phyloP scores from a whole-genome alignment of 768 basidiomycete species.

The Suillus subluteus region DNA sequence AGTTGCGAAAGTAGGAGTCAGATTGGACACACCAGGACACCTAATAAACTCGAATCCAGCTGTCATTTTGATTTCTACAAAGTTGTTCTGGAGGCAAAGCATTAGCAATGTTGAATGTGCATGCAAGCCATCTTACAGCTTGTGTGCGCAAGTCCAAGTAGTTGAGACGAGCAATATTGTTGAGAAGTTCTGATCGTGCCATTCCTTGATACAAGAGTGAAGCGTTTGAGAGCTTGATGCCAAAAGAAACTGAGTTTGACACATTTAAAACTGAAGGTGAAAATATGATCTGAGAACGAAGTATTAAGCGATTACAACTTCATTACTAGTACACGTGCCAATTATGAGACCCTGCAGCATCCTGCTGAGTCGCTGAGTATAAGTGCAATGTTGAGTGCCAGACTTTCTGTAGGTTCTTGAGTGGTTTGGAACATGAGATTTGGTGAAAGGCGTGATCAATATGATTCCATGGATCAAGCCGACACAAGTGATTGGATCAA shows the following conservation, averaged over 20 bases:
- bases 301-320: background rate
- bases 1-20: background rate
- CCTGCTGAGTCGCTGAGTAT: background rate
- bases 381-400: background rate
- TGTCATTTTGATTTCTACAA: background rate
- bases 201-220: background rate
- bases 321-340: background rate
- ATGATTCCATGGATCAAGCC: background rate
- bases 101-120: background rate
- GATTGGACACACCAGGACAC: background rate
- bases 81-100: background rate
- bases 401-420: too few species aligned
- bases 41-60: background rate
- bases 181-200: background rate
- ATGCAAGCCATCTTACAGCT: background rate
- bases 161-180: background rate
- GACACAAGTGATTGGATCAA: too few species aligned
- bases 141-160: background rate
- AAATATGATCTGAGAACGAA: background rate
- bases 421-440: background rate
- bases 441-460: background rate
- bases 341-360: background rate
- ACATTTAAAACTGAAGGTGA: background rate
- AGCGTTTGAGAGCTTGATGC: background rate
- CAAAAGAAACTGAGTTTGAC: background rate